A percentile compares a stretch with the other conserved stretches of the same genome.
These are phyloP conservation scores for Fonsecaea pedrosoi DNA, from an alignment of 2,329 filamentous ascomycete species.

Conservation along the genomic window DNA sequence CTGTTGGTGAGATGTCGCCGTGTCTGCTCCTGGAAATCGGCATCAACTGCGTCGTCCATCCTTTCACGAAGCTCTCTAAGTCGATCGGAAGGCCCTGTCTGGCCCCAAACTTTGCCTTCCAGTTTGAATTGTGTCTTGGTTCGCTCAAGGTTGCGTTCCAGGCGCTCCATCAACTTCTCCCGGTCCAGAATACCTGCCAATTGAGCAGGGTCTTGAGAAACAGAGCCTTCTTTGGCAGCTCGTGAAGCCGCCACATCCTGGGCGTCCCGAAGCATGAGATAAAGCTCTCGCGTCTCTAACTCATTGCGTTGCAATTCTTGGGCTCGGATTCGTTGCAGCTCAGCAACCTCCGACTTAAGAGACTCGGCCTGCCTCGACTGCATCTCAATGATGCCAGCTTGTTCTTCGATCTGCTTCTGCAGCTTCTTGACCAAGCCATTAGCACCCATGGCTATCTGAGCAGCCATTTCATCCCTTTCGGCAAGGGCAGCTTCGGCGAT, in stretches of 20 bases:
- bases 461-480: constrained; percentile 92
- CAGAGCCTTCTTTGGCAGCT: constrained; percentile 66
- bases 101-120: constrained; percentile 89
- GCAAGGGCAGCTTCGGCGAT: constrained; percentile 95
- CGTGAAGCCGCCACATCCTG: constrained; percentile 94
- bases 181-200: constrained; percentile 94
- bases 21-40: constrained; percentile 61
- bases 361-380: constrained; percentile 84
- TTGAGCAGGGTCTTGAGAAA: constrained; percentile 71
- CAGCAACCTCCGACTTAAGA: constrained; percentile 86
- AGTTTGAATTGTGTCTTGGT: constrained; percentile 98
- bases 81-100: constrained; percentile 87
- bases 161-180: constrained; percentile 86
- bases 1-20: constrained; percentile 72
- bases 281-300: constrained; percentile 92
- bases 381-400: constrained; percentile 86
- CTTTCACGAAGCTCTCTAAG: constrained; percentile 89
- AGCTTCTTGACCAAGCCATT: constrained; percentile 92
- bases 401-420: constrained; percentile 92
- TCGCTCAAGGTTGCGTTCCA: constrained; percentile 93
- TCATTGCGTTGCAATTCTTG: constrained; percentile 95
- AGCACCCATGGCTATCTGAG: constrained; percentile 86
- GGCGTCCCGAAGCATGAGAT: constrained; percentile 96
- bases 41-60: constrained; percentile 76
- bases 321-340: constrained; percentile 80